phyloP scores from a whole-genome alignment of 1,284 basidiomycete species.

The Trichosporon coremiiforme region DNA sequence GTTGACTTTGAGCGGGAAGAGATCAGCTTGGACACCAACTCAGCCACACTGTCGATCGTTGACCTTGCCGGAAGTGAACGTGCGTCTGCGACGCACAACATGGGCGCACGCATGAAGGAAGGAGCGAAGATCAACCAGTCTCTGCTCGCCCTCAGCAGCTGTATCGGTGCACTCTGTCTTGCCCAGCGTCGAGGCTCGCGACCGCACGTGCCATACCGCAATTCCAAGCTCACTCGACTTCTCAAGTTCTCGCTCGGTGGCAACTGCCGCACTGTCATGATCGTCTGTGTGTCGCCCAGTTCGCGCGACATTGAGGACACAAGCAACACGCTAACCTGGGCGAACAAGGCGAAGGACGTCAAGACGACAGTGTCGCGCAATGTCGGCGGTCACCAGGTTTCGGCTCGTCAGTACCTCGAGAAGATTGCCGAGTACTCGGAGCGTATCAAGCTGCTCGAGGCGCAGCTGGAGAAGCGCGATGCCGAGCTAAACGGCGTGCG shows the following conservation, averaged over 20 bases:
- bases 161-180: slow-evolving; percentile 87
- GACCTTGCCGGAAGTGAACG: slow-evolving; percentile 94
- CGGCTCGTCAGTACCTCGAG: slow-evolving; percentile 90
- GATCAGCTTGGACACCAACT: slow-evolving; percentile 64
- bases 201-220: slow-evolving; percentile 90
- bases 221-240: slow-evolving; percentile 92
- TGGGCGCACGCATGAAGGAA: slow-evolving; percentile 96
- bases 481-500: slow-evolving; percentile 48
- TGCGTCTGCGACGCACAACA: slow-evolving; percentile 89
- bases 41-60: slow-evolving; percentile 91
- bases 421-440: slow-evolving; percentile 70
- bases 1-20: slow-evolving; percentile 47
- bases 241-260: slow-evolving; percentile 96
- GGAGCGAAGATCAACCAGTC: slow-evolving; percentile 98
- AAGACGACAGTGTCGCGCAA: slow-evolving; percentile 90
- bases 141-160: slow-evolving; percentile 88
- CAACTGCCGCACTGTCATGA: slow-evolving; percentile 98
- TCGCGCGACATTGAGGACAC: slow-evolving; percentile 95
- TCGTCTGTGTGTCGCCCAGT: slow-evolving; percentile 92
- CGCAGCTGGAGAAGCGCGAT: slow-evolving; percentile 59
- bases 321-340: slow-evolving; percentile 93
- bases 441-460: slow-evolving; percentile 65
- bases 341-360: slow-evolving; percentile 94
- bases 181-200: slow-evolving; percentile 72
- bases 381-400: slow-evolving; percentile 87